Evolutionary conservation across 805 yeast species (phyloP), one percentile per base, ranked within the genome.

Genomic region (Blastobotrys attinorum): DNA sequence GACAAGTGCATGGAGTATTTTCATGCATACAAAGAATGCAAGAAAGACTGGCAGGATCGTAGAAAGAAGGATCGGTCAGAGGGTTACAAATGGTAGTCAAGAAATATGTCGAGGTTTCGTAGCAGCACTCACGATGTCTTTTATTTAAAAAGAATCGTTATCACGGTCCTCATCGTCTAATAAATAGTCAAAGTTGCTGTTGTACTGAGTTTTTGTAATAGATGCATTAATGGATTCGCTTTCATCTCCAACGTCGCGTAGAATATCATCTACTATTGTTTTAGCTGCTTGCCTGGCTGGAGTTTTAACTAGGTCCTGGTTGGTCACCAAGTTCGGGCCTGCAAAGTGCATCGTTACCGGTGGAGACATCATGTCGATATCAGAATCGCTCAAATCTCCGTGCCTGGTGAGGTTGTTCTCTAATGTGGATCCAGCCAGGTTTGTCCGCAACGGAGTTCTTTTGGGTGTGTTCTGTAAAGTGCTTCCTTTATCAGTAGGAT

Each of bases 21-120:
- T 61, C 87, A 81, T 55, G 96, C 97, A 0, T 90, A 90, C 60
- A 71, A 90, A 47, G 98, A 90, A 57, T 90, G 98, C 65, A 83
- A 83, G 59, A 80, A 80, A 56, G 83, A 73, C 48, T 83, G 89
- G 89, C 63, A 45, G 22, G 38, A 50, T 16, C 47, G 46, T 15
- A 44, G 56, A 17, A 48, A 44, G 23, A 23, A 41, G 15, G 50
- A 47, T 37, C 15, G 45, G 3, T 27, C 34, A 11, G 36, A 37
- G 20, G 49, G 52, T 16, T 37, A 33, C 32, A 33, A 36, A 18
- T 43, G 47, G 50, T 49, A 39, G 27, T 18, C 29, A 37, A 18
- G 16, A 18, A 37, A 13, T 4, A 3, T 15, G 18, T 21, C 10
- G 40, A 8, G 22, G 18, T 40, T 16, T 31, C 27, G 34, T 15